These are phyloP conservation scores for Penstemon davidsonii DNA, from an alignment of 257 asterid species.

Conservation along the genomic window DNA sequence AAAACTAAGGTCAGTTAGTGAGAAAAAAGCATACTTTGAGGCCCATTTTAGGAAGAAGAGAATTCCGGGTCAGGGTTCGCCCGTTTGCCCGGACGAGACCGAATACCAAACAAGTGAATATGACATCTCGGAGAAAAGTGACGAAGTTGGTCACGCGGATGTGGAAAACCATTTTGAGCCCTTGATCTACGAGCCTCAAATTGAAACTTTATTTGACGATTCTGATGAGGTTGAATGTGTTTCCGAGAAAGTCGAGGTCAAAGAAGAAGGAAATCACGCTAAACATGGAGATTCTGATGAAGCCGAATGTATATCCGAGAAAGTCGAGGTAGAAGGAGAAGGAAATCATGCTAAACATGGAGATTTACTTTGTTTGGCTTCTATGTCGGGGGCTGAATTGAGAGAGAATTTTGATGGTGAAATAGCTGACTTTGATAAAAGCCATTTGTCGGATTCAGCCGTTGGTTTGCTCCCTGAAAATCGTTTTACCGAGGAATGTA, in stretches of 20 bases:
- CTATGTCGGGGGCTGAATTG: constrained; percentile 28
- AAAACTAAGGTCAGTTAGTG: constrained; percentile 79
- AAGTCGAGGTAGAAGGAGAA: constrained; percentile 26
- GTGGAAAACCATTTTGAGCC: constrained; percentile 26
- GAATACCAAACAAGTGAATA: constrained; percentile 43
- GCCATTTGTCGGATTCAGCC: constrained; percentile 23
- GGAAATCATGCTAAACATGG: constrained; percentile 22
- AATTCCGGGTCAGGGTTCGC: constrained; percentile 40
- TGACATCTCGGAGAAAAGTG: constrained; percentile 36
- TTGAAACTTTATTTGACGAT: constrained; percentile 19
- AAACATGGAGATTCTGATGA: neutral
- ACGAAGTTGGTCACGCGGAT: constrained; percentile 27
- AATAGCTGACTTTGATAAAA: constrained; percentile 22
- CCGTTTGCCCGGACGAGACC: constrained; percentile 38
- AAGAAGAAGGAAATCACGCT: constrained; percentile 29
- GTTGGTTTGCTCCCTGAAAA: constrained; percentile 14
- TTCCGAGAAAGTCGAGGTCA: constrained; percentile 28
- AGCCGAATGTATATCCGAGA: constrained; percentile 24
- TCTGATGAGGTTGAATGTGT: constrained; percentile 6
- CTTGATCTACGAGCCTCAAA: constrained; percentile 29
- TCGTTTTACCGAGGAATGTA: constrained; percentile 31
- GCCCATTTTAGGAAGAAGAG: constrained; percentile 70
- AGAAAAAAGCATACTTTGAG: constrained; percentile 84
- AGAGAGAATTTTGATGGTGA: constrained; percentile 31
- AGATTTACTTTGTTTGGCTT: constrained; percentile 12